Evolutionary conservation across 495 filamentous ascomycete genomes (phyloP).

Genomic region (Astrothelium subdiscretum): DNA sequence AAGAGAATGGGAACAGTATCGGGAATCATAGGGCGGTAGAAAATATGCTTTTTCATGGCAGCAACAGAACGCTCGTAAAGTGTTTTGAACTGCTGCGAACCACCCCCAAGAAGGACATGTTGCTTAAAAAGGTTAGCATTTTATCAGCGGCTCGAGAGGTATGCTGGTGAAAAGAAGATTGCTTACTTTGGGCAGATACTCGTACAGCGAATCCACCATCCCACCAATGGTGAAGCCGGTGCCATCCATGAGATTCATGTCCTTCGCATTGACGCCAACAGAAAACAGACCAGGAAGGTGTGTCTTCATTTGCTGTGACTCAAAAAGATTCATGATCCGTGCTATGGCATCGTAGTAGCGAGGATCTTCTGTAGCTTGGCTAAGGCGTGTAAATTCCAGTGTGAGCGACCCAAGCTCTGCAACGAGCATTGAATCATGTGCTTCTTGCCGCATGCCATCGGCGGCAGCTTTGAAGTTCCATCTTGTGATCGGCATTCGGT

Average conservation of each 20-base stretch:
- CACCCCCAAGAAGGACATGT: neutral
- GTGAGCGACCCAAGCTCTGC: constrained; percentile 11
- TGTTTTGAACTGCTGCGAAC: neutral
- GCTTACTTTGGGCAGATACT: constrained; percentile 2
- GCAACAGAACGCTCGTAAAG: neutral
- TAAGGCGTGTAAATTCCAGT: constrained; percentile 12
- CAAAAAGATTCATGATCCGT: constrained; percentile 9
- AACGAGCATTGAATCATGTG: constrained; percentile 2
- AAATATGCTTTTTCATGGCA: neutral
- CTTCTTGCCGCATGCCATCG: neutral
- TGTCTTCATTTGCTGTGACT: constrained; percentile 5
- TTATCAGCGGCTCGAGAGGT: constrained; percentile 7
- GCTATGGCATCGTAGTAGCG: constrained; percentile 11
- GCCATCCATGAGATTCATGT: neutral
- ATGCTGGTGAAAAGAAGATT: constrained; percentile 16
- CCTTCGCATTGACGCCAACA: constrained; percentile 16
- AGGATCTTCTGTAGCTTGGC: constrained; percentile 8
- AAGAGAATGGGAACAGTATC: neutral
- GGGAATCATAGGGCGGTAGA: constrained; percentile 3
- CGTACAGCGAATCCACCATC: neutral
- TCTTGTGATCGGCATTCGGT: constrained; percentile 24
- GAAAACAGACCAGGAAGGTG: constrained; percentile 30
- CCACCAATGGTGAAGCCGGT: neutral
- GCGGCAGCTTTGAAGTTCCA: constrained; percentile 8
- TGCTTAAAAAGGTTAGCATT: constrained; percentile 11